phyloP scores from a whole-genome alignment of 148 eudicot genomes.

The Persicaria tinctoria region DNA sequence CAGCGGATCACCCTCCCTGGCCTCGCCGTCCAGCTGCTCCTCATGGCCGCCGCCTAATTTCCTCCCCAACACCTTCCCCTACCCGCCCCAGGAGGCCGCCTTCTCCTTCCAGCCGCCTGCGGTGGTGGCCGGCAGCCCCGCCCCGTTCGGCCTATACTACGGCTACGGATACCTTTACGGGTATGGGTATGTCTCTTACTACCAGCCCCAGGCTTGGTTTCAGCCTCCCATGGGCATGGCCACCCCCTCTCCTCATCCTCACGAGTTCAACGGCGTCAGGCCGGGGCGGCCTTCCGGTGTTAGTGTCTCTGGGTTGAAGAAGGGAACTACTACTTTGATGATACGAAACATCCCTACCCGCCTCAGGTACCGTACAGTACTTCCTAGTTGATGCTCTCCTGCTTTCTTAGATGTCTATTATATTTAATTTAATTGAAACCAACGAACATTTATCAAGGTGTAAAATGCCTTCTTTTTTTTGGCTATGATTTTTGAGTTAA shows the following conservation, averaged over 20 bases:
- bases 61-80: background rate
- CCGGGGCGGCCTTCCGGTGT: background rate
- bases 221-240: background rate
- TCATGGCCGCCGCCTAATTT: background rate
- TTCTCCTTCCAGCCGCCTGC: background rate
- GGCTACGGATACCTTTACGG: background rate
- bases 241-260: no score
- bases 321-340: conserved; percentile 3
- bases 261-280: no score
- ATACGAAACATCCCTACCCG: background rate
- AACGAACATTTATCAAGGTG: no score
- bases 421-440: no score
- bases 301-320: background rate
- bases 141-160: background rate
- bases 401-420: no score
- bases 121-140: background rate
- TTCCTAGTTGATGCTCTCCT: no score
- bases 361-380: background rate
- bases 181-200: background rate
- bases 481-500: no score
- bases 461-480: no score
- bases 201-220: background rate
- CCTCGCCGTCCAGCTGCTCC: conserved; percentile 2
- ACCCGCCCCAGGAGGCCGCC: background rate
- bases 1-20: background rate